phyloP scores from a whole-genome alignment of 148 eudicot species.

The Drosera capensis region DNA sequence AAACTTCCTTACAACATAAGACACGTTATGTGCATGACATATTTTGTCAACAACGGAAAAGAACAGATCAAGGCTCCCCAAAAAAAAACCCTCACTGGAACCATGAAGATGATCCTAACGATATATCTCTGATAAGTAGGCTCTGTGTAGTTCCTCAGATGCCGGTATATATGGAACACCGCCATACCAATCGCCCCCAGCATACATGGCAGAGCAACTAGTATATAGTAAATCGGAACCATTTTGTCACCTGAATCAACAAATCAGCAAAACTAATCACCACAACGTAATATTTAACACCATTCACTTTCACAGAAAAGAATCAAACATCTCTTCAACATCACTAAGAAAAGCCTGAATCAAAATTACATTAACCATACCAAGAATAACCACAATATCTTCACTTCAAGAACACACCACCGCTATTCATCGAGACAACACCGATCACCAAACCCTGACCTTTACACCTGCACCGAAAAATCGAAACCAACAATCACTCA shows the following conservation, averaged over 20 bases:
- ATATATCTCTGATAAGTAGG: slow-evolving; percentile 96
- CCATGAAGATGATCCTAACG: slow-evolving; percentile 93
- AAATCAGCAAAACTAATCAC: not conserved
- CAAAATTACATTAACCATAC: no score
- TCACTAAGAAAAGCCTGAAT: no score
- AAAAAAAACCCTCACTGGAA: slow-evolving; percentile 56
- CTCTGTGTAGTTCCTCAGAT: slow-evolving; percentile 80
- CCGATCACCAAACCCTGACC: no score
- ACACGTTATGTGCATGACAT: not conserved
- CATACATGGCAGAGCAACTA: slow-evolving; percentile 84
- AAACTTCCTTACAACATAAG: not conserved
- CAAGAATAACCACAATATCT: no score
- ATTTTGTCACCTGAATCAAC: slow-evolving; percentile 14
- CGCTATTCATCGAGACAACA: no score
- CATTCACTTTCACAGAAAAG: no score
- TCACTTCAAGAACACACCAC: no score
- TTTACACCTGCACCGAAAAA: no score
- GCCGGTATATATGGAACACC: slow-evolving; percentile 64
- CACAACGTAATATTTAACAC: not conserved
- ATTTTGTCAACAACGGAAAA: no score
- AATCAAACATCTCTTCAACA: no score
- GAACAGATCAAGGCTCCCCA: not conserved
- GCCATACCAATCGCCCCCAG: slow-evolving; percentile 72
- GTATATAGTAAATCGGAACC: slow-evolving; percentile 60
- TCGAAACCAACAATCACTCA: no score